Percentiles rank a stretch among this genome's conserved stretches.
Evolutionary conservation across 805 yeast species (phyloP).

Genomic region (Barnettozyma wickerhamii): DNA sequence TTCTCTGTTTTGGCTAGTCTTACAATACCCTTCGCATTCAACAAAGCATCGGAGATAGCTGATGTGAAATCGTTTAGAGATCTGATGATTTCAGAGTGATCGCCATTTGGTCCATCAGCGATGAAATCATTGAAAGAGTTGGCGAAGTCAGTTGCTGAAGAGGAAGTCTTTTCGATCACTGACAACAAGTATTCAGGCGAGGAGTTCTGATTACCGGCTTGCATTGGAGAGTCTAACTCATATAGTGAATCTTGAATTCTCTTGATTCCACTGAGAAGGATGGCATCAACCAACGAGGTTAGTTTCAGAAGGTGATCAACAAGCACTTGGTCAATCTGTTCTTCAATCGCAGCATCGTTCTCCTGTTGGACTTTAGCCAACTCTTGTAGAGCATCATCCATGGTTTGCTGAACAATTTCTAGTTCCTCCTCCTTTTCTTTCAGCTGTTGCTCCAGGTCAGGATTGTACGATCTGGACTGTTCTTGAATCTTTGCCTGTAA

Average conservation of each 20-base stretch:
- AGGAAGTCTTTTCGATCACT: conserved; percentile 63
- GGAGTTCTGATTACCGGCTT: conserved; percentile 75
- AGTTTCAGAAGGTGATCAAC: conserved; percentile 46
- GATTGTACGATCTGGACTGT: conserved; percentile 18
- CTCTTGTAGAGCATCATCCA: conserved; percentile 66
- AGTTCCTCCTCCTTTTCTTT: conserved; percentile 72
- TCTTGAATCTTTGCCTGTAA: conserved; percentile 35
- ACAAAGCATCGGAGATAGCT: conserved; percentile 56
- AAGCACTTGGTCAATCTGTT: conserved; percentile 52
- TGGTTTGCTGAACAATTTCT: conserved; percentile 72
- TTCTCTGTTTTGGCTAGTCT: conserved; percentile 46
- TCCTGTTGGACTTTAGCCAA: conserved; percentile 47
- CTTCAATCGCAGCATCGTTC: conserved; percentile 49
- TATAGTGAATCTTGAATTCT: conserved; percentile 68
- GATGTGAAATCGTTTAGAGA: conserved; percentile 60
- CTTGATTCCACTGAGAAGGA: conserved; percentile 62
- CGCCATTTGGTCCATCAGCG: conserved; percentile 70
- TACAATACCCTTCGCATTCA: conserved; percentile 66
- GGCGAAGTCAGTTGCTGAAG: conserved; percentile 75
- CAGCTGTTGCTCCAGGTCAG: conserved; percentile 41
- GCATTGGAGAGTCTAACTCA: conserved; percentile 74
- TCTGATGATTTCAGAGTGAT: conserved; percentile 56
- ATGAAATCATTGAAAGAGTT: conserved; percentile 68
- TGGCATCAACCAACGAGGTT: conserved; percentile 60
- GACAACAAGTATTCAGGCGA: conserved; percentile 67